These are phyloP conservation scores for Geotrichum carabidarum DNA, from an alignment of 1,139 yeast species.

Conservation along the genomic window DNA sequence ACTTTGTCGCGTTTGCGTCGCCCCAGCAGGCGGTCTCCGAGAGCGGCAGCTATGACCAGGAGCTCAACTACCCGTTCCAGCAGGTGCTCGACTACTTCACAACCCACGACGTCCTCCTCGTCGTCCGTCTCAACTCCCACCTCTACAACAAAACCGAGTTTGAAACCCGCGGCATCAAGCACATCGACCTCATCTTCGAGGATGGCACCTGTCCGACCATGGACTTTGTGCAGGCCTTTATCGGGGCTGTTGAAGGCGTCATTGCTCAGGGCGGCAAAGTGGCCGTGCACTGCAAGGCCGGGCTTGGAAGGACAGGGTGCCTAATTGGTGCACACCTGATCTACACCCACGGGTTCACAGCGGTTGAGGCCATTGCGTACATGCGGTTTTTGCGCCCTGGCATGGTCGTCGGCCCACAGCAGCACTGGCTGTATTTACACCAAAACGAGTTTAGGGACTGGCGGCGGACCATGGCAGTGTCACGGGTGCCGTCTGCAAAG, in stretches of 20 bases:
- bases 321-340: conserved; percentile 94
- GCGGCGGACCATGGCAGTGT: conserved; percentile 85
- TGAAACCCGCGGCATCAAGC: conserved; percentile 76
- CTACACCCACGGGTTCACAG: conserved; percentile 94
- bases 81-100: conserved; percentile 75
- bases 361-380: conserved; percentile 92
- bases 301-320: conserved; percentile 95
- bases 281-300: conserved; percentile 98
- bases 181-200: conserved; percentile 90
- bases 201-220: conserved; percentile 97
- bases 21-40: conserved; percentile 61
- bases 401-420: conserved; percentile 99
- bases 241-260: conserved; percentile 91
- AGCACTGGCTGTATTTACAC: conserved; percentile 94
- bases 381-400: conserved; percentile 97
- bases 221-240: conserved; percentile 84
- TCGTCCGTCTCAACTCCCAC: conserved; percentile 86
- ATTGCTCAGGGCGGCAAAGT: conserved; percentile 81
- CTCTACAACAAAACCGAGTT: conserved; percentile 81
- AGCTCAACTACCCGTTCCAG: conserved; percentile 45
- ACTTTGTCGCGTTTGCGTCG: conserved; percentile 95
- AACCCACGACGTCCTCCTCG: conserved; percentile 72
- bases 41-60: conserved; percentile 28
- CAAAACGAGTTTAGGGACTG: conserved; percentile 95
- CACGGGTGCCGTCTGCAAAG: conserved; percentile 59